Evolutionary conservation across 257 asterid genomes (phyloP).

Genomic region (Primulina huaijiensis): DNA sequence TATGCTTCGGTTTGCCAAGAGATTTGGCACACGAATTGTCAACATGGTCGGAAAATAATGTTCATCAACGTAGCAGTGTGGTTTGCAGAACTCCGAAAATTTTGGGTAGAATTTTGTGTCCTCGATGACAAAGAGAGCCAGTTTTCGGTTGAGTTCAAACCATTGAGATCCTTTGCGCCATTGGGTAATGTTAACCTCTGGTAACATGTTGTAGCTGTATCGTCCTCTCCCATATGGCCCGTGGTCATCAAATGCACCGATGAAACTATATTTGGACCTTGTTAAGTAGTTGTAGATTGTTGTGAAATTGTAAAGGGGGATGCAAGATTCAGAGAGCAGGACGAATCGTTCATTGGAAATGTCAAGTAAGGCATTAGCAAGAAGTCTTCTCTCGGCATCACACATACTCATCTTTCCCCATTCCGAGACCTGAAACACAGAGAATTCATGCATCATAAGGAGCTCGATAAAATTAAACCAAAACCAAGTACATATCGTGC

Average conservation of each 20-base stretch:
- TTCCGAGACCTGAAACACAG: slow-evolving; percentile 42
- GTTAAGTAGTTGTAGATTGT: slow-evolving; percentile 40
- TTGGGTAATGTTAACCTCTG: slow-evolving; percentile 46
- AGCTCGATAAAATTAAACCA: not conserved
- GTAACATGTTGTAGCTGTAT: slow-evolving; percentile 48
- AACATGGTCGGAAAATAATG: slow-evolving; percentile 67
- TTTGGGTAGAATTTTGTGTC: slow-evolving; percentile 52
- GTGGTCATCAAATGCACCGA: slow-evolving; percentile 51
- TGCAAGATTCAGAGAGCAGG: slow-evolving; percentile 61
- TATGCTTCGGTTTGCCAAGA: slow-evolving; percentile 51
- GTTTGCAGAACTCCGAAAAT: slow-evolving; percentile 55
- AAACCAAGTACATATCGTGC: not conserved
- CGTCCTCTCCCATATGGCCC: slow-evolving; percentile 75
- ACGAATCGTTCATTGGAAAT: slow-evolving; percentile 53
- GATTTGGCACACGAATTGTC: slow-evolving; percentile 31
- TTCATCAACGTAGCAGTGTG: slow-evolving; percentile 61
- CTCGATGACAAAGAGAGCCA: slow-evolving; percentile 42
- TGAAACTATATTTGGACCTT: slow-evolving; percentile 49
- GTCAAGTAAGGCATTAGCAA: slow-evolving; percentile 60
- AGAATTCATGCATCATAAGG: not conserved
- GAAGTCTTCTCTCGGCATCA: slow-evolving; percentile 61
- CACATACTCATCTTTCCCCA: slow-evolving; percentile 72
- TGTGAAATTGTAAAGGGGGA: slow-evolving; percentile 53
- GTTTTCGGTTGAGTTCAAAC: slow-evolving; percentile 54
- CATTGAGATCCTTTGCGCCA: slow-evolving; percentile 79